Evolutionary conservation across 2,329 filamentous ascomycete species (phyloP).

Genomic region (Neopestalotiopsis sp.): DNA sequence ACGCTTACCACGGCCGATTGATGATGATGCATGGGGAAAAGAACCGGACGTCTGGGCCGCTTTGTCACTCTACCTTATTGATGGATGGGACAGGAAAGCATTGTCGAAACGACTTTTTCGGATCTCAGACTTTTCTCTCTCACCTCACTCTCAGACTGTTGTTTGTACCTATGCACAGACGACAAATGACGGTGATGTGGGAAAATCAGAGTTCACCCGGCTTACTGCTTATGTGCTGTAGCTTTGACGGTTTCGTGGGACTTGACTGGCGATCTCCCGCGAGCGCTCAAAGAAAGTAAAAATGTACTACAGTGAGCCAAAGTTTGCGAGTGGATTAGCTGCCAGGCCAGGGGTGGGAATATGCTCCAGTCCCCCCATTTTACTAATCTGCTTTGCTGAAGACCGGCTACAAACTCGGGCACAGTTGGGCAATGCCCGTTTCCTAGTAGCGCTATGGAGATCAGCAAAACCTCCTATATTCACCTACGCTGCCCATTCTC

Average conservation of each 20-base stretch:
- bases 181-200: too few relatives aligned
- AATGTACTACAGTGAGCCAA: not conserved
- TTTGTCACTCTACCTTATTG: not conserved
- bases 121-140: too few relatives aligned
- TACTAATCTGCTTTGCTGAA: constrained; percentile 1
- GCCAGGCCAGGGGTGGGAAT: not conserved
- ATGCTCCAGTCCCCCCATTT: not conserved
- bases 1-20: constrained; percentile 4
- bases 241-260: not conserved
- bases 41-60: constrained; percentile 2
- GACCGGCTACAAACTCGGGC: not conserved
- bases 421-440: not conserved
- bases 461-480: constrained; percentile 1
- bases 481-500: not conserved
- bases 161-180: too few relatives aligned
- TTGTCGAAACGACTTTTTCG: not conserved
- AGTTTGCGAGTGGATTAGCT: not conserved
- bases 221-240: not conserved
- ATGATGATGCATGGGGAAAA: not conserved
- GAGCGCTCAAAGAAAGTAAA: not conserved
- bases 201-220: too few relatives aligned
- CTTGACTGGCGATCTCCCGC: constrained; percentile 1
- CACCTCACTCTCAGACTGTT: too few relatives aligned
- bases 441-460: not conserved
- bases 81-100: not conserved